phyloP scores from a whole-genome alignment of 371 early-diverging fungal genomes.

The Mortierella sp. region DNA sequence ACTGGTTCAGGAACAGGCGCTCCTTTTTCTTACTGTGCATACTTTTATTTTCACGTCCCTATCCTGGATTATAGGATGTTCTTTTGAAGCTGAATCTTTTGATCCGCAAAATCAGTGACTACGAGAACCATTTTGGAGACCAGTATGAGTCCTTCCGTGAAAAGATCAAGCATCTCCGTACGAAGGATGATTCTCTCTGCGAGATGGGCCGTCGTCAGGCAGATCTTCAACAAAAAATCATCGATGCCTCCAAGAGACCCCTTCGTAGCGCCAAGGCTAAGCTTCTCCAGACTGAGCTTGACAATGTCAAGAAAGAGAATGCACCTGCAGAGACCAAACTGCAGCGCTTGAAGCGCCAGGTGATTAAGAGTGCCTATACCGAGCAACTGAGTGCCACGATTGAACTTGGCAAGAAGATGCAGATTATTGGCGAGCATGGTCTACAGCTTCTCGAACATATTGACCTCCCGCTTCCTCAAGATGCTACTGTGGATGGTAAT shows the following conservation, averaged over 20 bases:
- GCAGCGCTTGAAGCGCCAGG: slow-evolving; percentile 37
- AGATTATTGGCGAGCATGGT: slow-evolving; percentile 53
- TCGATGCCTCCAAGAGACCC: slow-evolving; percentile 41
- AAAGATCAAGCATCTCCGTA: slow-evolving; percentile 51
- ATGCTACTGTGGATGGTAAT: slow-evolving; percentile 25
- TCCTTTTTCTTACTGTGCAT: neutral
- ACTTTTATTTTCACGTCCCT: neutral
- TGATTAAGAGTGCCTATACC: slow-evolving; percentile 48
- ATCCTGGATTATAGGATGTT: slow-evolving; percentile 26
- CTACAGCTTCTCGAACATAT: slow-evolving; percentile 41
- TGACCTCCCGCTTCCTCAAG: slow-evolving; percentile 17
- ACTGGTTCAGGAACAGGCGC: neutral
- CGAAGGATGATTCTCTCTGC: slow-evolving; percentile 52
- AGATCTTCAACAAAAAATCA: slow-evolving; percentile 39
- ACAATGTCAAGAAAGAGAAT: slow-evolving; percentile 36
- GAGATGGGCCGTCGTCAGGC: slow-evolving; percentile 50
- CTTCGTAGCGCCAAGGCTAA: slow-evolving; percentile 36
- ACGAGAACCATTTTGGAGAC: slow-evolving; percentile 44
- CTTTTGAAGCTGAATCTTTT: slow-evolving; percentile 48
- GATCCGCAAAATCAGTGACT: slow-evolving; percentile 53
- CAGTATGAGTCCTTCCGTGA: slow-evolving; percentile 50
- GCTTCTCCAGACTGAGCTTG: slow-evolving; percentile 43
- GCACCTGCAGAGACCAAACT: slow-evolving; percentile 33
- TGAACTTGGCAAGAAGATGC: slow-evolving; percentile 50
- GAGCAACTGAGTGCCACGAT: slow-evolving; percentile 43